These are phyloP conservation scores for Wickerhamomyces hampshirensis DNA, from an alignment of 805 yeast genomes.

Conservation along the genomic window DNA sequence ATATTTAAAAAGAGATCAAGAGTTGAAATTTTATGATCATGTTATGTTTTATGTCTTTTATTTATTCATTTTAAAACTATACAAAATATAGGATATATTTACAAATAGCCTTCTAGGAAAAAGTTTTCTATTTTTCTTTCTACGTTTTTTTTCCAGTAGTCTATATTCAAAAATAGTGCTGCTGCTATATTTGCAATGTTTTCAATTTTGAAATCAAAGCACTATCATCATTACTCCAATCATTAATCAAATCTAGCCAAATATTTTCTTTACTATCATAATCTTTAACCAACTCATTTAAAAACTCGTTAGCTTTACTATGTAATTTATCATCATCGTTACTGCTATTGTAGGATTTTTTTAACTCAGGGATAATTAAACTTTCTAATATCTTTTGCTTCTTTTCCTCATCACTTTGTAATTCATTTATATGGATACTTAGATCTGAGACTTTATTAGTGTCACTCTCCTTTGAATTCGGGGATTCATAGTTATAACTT, in stretches of 20 bases:
- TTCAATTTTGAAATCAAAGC: slow-evolving; percentile 6
- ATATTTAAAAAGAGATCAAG: slow-evolving; percentile 3
- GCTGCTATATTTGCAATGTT: neutral
- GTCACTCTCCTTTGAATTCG: too few species aligned
- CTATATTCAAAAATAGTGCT: neutral
- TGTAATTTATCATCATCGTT: slow-evolving; percentile 3
- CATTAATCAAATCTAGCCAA: slow-evolving; percentile 16
- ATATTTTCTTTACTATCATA: neutral
- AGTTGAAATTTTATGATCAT: neutral
- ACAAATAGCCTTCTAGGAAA: too few species aligned
- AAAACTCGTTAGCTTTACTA: neutral
- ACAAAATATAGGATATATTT: neutral
- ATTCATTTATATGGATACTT: slow-evolving; percentile 8
- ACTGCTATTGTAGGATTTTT: slow-evolving; percentile 1
- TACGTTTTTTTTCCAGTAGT: too few species aligned
- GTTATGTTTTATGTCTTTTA: neutral
- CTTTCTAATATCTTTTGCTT: slow-evolving; percentile 4
- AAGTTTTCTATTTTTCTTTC: too few species aligned
- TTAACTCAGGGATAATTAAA: slow-evolving; percentile 11
- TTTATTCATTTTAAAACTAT: too few species aligned
- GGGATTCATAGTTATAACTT: too few species aligned
- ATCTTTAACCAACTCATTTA: neutral
- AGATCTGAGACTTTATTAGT: neutral
- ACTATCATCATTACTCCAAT: slow-evolving; percentile 11
- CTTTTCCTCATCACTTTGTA: slow-evolving; percentile 7